Evolutionary conservation across 2,329 filamentous ascomycete genomes (phyloP), one percentile per base, ranked within the genome.

Genomic region (Claviceps paspali): DNA sequence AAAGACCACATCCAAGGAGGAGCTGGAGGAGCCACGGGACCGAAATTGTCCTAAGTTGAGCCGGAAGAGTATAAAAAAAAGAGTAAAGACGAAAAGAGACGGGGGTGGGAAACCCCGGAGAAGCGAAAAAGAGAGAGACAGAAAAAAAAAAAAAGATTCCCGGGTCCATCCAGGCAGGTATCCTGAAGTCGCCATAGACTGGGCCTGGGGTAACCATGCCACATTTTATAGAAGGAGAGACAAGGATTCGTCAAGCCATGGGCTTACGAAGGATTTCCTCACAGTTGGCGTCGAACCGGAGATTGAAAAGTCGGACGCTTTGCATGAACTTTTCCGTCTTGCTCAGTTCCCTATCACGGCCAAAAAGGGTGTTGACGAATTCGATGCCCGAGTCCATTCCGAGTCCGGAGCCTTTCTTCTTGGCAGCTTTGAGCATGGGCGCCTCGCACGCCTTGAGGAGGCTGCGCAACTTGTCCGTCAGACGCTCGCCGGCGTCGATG

Each of bases 361-460:
- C 88, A 51, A 96, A 96, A 49, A 98, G 83, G 36, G 85, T 87
- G 57, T 95, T 81, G 52, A 98, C 88, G 52, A 98, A 96, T 64
- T 95, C 87, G 49, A 82, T 80, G 36, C 91, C 91, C 38, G 85
- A 85, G 57, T 85, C 88, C 67, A 86, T 87, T 54, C 87, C 88
- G 60, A 96, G 82, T 34, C 53, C 54, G 14, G 56, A 46, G 56
- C 78, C 78, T 29, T 71, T 62, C 60, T 83, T 73, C 69, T 85
- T 88, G 49, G 80, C 79, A 30, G 81, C 82, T 65, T 82, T 85
- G 66, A 91, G 82, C 91, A 98, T 98, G 55, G 83, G 92, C 34
- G 81, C 73, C 64, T 98, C 91, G 55, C 91, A 96, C 12, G 79
- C 69, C 65, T 92, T 93, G 54, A 96, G 76, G 11, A 96, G 70